These are phyloP conservation scores for Novymonas esmeraldas DNA, from an alignment of 208 protist species.

Conservation along the genomic window DNA sequence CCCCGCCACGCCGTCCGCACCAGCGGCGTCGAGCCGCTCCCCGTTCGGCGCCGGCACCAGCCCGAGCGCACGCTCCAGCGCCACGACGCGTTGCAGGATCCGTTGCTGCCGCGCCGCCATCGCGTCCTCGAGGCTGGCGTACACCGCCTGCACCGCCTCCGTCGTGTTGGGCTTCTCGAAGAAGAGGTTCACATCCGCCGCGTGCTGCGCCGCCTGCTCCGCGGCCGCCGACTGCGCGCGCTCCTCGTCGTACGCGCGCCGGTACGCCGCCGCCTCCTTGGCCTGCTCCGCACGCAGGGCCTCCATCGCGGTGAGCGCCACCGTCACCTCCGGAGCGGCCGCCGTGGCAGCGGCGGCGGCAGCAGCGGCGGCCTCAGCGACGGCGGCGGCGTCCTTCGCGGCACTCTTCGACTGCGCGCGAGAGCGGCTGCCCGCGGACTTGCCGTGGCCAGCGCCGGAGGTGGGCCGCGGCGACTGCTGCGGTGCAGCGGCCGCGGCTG, in stretches of 20 bases:
- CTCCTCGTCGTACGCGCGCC: constrained; percentile 50
- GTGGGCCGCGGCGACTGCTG: not conserved
- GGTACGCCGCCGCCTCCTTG: constrained; percentile 45
- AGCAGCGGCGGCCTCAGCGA: not conserved
- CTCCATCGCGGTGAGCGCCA: constrained; percentile 25
- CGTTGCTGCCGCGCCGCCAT: constrained; percentile 55
- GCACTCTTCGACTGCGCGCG: not conserved
- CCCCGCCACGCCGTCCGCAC: not conserved
- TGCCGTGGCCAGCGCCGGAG: constrained; percentile 1
- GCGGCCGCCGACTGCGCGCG: constrained; percentile 35
- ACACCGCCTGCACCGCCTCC: constrained; percentile 65
- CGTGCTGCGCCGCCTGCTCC: constrained; percentile 40
- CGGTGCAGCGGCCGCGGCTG: not conserved
- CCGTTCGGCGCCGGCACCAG: constrained; percentile 9
- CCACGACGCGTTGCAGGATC: constrained; percentile 75
- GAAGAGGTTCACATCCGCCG: constrained; percentile 66
- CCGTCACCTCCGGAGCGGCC: constrained; percentile 12
- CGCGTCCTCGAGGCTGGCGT: constrained; percentile 60
- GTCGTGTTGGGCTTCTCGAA: constrained; percentile 64
- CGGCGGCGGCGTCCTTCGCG: constrained; percentile 9
- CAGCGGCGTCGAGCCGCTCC: not conserved
- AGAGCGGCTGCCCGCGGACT: not conserved
- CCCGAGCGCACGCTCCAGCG: constrained; percentile 67
- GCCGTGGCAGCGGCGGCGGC: not conserved
- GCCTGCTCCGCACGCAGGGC: constrained; percentile 42